These are phyloP conservation scores for Mycena polygramma DNA, from an alignment of 768 basidiomycete species.

Conservation along the genomic window DNA sequence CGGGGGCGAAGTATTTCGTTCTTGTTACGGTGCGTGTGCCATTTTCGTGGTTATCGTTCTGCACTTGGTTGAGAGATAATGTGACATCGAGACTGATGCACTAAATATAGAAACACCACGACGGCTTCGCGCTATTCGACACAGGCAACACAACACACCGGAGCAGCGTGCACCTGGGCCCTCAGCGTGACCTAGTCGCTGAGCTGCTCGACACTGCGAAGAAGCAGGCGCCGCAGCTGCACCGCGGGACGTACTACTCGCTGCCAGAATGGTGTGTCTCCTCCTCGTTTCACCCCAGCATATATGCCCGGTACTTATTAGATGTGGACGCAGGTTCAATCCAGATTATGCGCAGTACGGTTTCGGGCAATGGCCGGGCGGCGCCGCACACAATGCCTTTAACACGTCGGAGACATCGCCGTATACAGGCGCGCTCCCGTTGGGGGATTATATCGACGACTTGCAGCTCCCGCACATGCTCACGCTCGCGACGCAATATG, in stretches of 20 bases:
- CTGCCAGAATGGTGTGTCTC: constrained; percentile 67
- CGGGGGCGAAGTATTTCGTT: constrained; percentile 76
- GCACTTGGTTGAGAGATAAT: too few relatives aligned
- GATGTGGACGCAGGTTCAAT: constrained; percentile 71
- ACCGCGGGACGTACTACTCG: constrained; percentile 71
- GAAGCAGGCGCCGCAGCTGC: constrained; percentile 60
- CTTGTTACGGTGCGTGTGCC: constrained; percentile 62
- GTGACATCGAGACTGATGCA: too few relatives aligned
- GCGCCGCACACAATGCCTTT: constrained; percentile 64
- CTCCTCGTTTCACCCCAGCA: background rate
- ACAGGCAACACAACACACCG: constrained; percentile 66
- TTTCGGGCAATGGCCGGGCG: constrained; percentile 64
- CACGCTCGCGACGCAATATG: constrained; percentile 59
- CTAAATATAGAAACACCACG: constrained; percentile 77
- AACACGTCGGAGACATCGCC: constrained; percentile 63
- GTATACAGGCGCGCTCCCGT: constrained; percentile 63
- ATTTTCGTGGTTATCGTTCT: too few relatives aligned
- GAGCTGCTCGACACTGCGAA: constrained; percentile 66
- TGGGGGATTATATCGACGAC: constrained; percentile 65
- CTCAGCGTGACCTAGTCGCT: constrained; percentile 64
- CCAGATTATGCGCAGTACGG: constrained; percentile 67
- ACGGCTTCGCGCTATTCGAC: constrained; percentile 70
- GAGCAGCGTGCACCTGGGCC: constrained; percentile 61
- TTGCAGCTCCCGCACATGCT: constrained; percentile 66
- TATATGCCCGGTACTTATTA: too few relatives aligned